Evolutionary conservation across 768 basidiomycete genomes (phyloP).

Genomic region (Collybia sp.): DNA sequence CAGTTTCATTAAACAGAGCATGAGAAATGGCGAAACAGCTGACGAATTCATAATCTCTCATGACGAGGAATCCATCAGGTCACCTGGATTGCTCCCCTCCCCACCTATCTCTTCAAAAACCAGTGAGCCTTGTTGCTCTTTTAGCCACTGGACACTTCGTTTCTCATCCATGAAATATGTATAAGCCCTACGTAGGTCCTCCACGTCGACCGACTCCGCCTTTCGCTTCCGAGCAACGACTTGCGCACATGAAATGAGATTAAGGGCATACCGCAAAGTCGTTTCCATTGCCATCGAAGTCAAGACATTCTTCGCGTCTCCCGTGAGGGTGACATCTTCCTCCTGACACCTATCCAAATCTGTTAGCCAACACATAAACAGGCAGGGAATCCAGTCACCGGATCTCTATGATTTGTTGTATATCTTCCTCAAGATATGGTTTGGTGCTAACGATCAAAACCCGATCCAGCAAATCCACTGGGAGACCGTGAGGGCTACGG

Average conservation of each 20-base stretch:
- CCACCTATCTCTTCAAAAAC: conserved; percentile 68
- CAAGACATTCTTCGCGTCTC: conserved; percentile 72
- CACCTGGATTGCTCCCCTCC: conserved; percentile 21
- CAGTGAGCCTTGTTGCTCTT: conserved; percentile 73
- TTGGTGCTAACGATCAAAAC: conserved; percentile 94
- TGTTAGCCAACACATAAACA: neutral
- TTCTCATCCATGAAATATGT: conserved; percentile 92
- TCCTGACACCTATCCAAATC: conserved; percentile 70
- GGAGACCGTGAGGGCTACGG: conserved; percentile 91
- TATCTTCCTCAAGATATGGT: conserved; percentile 78
- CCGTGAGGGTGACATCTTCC: conserved; percentile 84
- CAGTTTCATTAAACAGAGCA: too few species aligned
- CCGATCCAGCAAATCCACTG: conserved; percentile 90
- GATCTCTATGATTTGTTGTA: conserved; percentile 89
- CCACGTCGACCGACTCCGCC: conserved; percentile 73
- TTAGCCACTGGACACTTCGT: conserved; percentile 86
- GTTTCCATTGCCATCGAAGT: conserved; percentile 87
- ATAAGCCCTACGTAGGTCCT: conserved; percentile 83
- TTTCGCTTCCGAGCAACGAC: conserved; percentile 84
- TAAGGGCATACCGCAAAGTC: conserved; percentile 90
- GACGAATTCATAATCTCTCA: neutral
- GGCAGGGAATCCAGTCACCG: conserved; percentile 42
- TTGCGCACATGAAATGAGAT: conserved; percentile 90
- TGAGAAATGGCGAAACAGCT: too few species aligned
- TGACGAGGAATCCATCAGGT: conserved; percentile 27